These are phyloP conservation scores for Blastobotrys aristatus DNA, from an alignment of 1,139 yeast species.

Conservation along the genomic window DNA sequence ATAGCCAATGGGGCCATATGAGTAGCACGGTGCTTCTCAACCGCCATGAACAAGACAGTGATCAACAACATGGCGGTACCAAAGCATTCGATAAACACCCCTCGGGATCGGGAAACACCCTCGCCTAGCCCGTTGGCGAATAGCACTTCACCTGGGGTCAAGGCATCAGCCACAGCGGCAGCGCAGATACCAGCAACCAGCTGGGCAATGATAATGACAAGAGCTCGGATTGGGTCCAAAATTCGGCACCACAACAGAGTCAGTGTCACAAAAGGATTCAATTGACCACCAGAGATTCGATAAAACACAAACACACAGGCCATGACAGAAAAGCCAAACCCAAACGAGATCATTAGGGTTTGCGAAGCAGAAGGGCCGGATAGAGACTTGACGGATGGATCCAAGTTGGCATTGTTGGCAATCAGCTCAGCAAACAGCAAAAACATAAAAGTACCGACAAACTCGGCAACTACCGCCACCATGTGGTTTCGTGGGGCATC, in stretches of 20 bases:
- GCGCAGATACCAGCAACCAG: conserved; percentile 87
- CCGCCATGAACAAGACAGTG: conserved; percentile 79
- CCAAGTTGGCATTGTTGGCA: conserved; percentile 62
- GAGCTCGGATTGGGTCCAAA: conserved; percentile 67
- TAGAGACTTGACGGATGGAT: conserved; percentile 28
- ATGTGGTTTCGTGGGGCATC: conserved; percentile 47
- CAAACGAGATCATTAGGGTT: conserved; percentile 74
- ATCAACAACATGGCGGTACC: conserved; percentile 69
- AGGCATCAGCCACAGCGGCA: conserved; percentile 82
- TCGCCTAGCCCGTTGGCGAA: conserved; percentile 73
- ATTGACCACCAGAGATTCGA: conserved; percentile 84
- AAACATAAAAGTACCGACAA: conserved; percentile 81
- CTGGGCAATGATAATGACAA: conserved; percentile 61
- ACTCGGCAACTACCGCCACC: conserved; percentile 59
- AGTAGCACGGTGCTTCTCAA: conserved; percentile 73
- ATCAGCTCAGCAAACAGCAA: conserved; percentile 77
- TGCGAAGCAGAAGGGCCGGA: conserved; percentile 56
- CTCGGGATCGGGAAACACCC: conserved; percentile 68
- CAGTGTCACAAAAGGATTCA: conserved; percentile 85
- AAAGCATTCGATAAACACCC: conserved; percentile 77
- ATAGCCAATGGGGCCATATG: conserved; percentile 78
- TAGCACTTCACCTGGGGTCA: conserved; percentile 77
- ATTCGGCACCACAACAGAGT: conserved; percentile 68
- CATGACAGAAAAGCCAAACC: conserved; percentile 85
- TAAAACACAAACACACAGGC: conserved; percentile 68